These are phyloP conservation scores for Phlebopus sp. DNA, from an alignment of 1,284 basidiomycete species.

Conservation along the genomic window DNA sequence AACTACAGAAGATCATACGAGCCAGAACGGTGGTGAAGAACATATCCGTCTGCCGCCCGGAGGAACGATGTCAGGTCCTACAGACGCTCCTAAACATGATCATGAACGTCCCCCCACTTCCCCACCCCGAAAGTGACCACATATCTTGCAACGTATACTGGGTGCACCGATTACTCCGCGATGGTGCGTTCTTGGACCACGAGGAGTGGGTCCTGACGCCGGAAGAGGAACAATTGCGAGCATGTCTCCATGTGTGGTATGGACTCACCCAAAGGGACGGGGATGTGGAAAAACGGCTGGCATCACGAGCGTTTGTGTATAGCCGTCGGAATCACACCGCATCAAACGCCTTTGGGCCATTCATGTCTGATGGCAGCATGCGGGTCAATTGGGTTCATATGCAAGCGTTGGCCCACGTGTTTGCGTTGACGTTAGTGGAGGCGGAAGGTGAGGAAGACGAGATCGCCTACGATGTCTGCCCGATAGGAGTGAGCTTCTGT, in stretches of 20 bases:
- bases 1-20: constrained; percentile 51
- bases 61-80: constrained; percentile 43
- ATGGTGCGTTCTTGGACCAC: constrained; percentile 45
- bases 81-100: constrained; percentile 49
- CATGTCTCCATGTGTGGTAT: constrained; percentile 51
- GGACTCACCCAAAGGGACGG: constrained; percentile 50
- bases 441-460: constrained; percentile 28
- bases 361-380: constrained; percentile 39
- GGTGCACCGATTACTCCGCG: constrained; percentile 43
- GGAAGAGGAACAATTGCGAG: constrained; percentile 45
- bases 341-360: constrained; percentile 57
- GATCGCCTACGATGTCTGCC: constrained; percentile 40
- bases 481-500: constrained; percentile 52
- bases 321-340: constrained; percentile 51
- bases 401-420: constrained; percentile 51
- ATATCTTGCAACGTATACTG: constrained; percentile 52
- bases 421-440: constrained; percentile 51
- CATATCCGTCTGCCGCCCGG: constrained; percentile 33
- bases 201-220: constrained; percentile 23
- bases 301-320: constrained; percentile 57
- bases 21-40: constrained; percentile 43
- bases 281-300: constrained; percentile 28
- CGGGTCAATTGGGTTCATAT: constrained; percentile 62
- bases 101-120: constrained; percentile 38
- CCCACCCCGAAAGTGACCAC: constrained; percentile 27